Evolutionary conservation across 305 asterid genomes (phyloP).

Genomic region (Solanum aculeatissimum): DNA sequence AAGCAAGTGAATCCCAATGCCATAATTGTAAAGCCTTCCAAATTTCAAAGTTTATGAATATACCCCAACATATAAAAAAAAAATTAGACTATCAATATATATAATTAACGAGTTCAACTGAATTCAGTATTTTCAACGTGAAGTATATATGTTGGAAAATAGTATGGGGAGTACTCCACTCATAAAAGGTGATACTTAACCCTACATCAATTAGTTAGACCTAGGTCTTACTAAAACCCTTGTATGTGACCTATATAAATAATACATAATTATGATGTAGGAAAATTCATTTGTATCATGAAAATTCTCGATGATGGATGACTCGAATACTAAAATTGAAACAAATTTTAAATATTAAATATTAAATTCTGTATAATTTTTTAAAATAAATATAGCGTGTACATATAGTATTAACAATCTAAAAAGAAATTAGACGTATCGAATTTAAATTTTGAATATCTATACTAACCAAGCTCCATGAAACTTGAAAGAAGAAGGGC

Average conservation of each 20-base stretch:
- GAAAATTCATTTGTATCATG: neutral
- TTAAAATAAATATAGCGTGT: neutral
- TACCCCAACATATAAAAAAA: neutral
- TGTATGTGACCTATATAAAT: no score
- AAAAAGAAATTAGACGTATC: neutral
- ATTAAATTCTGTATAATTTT: neutral
- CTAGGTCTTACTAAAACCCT: no score
- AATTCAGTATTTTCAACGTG: neutral
- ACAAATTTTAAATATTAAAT: no score
- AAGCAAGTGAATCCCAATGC: constrained; percentile 29
- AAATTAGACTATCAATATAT: neutral
- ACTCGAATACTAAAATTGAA: no score
- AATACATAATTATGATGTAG: neutral
- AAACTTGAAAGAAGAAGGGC: constrained; percentile 22
- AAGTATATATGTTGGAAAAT: no score
- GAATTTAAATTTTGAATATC: neutral
- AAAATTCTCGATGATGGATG: no score
- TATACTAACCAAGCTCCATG: constrained; percentile 18
- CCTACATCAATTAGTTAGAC: neutral
- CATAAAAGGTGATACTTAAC: neutral
- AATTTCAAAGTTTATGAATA: neutral
- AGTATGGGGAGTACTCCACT: neutral
- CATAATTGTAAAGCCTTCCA: constrained; percentile 23
- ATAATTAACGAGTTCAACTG: neutral
- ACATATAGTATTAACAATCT: neutral